A percentile compares a stretch with the other conserved stretches of the same genome.
Conservation (phyloP, 2,329 filamentous ascomycete species). For the Pochonia chlamydosporia region DNA sequence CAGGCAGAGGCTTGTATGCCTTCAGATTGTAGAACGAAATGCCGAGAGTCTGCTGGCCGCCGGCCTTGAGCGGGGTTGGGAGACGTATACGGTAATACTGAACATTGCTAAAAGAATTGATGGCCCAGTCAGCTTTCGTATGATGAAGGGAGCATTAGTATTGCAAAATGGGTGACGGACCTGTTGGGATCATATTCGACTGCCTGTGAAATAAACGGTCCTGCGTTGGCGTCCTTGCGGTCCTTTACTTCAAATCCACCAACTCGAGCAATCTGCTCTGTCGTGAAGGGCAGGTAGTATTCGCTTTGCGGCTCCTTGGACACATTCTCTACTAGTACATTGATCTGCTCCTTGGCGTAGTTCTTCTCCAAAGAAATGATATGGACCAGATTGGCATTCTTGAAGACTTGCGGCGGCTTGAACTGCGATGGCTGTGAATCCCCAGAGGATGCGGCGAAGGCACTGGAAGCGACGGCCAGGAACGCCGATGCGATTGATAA, state of each 20-base stretch:
- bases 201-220: constrained; percentile 62
- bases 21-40: constrained; percentile 81
- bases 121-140: background rate
- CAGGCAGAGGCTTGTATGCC: constrained; percentile 74
- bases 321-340: constrained; percentile 89
- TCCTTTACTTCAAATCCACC: constrained; percentile 89
- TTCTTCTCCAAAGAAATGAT: constrained; percentile 90
- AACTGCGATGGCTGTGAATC: constrained; percentile 60
- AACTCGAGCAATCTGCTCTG: constrained; percentile 66
- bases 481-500: constrained; percentile 49
- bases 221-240: constrained; percentile 69
- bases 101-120: constrained; percentile 45
- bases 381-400: constrained; percentile 87
- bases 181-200: constrained; percentile 60
- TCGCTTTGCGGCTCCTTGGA: constrained; percentile 73
- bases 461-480: constrained; percentile 49
- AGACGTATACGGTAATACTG: constrained; percentile 85
- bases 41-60: constrained; percentile 75
- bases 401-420: constrained; percentile 84
- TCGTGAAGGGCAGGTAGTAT: constrained; percentile 86
- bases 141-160: background rate
- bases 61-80: constrained; percentile 67
- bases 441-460: constrained; percentile 46
- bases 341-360: constrained; percentile 84
- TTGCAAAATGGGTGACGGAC: constrained; percentile 27